These are phyloP conservation scores for Jaenimonas drosophilae DNA, from an alignment of 208 protist species.

Conservation along the genomic window DNA sequence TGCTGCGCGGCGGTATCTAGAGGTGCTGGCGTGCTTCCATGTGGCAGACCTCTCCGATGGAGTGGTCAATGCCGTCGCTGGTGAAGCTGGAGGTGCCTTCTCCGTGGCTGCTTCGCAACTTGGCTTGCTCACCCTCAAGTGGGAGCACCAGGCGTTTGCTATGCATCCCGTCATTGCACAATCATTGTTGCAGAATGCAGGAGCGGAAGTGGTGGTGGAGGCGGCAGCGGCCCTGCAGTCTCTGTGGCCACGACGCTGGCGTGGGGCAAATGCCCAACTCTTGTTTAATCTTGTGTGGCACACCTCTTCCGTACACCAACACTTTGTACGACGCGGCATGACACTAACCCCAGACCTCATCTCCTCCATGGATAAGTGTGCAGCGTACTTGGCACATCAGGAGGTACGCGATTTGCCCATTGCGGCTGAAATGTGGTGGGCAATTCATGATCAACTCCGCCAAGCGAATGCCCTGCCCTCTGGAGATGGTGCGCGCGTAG, in stretches of 20 bases:
- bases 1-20: slow-evolving; percentile 17
- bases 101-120: slow-evolving; percentile 21
- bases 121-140: slow-evolving; percentile 52
- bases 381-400: slow-evolving; percentile 50
- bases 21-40: slow-evolving; percentile 49
- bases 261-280: slow-evolving; percentile 35
- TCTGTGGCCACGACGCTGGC: slow-evolving; percentile 75
- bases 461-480: slow-evolving; percentile 1
- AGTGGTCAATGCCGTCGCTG: slow-evolving; percentile 32
- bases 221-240: slow-evolving; percentile 20
- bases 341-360: slow-evolving; percentile 25
- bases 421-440: slow-evolving; percentile 64
- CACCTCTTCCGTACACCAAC: slow-evolving; percentile 28
- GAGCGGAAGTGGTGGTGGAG: slow-evolving; percentile 5
- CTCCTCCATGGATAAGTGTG: slow-evolving; percentile 48
- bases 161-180: slow-evolving; percentile 49
- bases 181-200: slow-evolving; percentile 13
- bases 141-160: slow-evolving; percentile 46
- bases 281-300: slow-evolving; percentile 68
- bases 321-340: slow-evolving; percentile 10
- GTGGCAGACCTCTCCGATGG: slow-evolving; percentile 38
- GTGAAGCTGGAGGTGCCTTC: slow-evolving; percentile 31
- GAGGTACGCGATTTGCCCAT: slow-evolving; percentile 41
- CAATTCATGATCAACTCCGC: slow-evolving; percentile 11
- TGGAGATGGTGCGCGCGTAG: slow-evolving; percentile 38